A percentile compares a stretch with the other conserved stretches of the same genome.
Conservation (phyloP, 331 rosid species). For the Telfairia occidentalis region DNA sequence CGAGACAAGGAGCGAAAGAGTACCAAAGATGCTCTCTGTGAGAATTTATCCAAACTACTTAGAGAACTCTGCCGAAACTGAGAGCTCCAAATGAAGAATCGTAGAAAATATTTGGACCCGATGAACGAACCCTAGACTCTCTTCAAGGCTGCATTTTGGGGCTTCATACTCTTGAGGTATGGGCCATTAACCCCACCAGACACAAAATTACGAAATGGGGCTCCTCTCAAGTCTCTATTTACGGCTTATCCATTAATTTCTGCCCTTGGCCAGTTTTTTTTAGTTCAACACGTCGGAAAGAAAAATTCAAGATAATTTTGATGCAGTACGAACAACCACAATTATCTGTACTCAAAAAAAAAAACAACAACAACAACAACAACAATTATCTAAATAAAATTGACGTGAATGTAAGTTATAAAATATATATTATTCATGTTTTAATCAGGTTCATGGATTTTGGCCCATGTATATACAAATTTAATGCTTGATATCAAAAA, state of each 20-base stretch:
- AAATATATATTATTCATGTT: too few relatives aligned
- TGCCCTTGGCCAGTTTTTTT: too few relatives aligned
- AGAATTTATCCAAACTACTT: background rate
- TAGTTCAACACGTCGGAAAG: too few relatives aligned
- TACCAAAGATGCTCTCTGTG: conserved; percentile 14
- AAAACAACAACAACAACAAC: too few relatives aligned
- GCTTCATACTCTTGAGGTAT: background rate
- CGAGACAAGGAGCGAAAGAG: background rate
- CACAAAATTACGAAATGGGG: background rate
- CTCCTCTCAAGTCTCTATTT: background rate
- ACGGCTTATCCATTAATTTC: background rate
- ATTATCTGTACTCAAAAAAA: too few relatives aligned
- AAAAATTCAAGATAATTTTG: too few relatives aligned
- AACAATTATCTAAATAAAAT: too few relatives aligned
- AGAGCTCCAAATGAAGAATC: conserved; percentile 1
- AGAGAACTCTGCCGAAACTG: conserved; percentile 5
- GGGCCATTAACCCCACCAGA: background rate
- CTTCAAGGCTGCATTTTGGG: background rate
- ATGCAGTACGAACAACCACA: too few relatives aligned
- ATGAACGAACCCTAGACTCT: conserved; percentile 12
- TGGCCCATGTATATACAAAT: too few relatives aligned
- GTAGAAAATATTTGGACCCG: background rate
- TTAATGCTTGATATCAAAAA: too few relatives aligned
- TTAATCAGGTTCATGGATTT: too few relatives aligned
- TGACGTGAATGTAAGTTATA: too few relatives aligned